A percentile compares a stretch with the other conserved stretches of the same genome.
phyloP scores from a whole-genome alignment of 345 rosid species.

The Syzygium aqueum region DNA sequence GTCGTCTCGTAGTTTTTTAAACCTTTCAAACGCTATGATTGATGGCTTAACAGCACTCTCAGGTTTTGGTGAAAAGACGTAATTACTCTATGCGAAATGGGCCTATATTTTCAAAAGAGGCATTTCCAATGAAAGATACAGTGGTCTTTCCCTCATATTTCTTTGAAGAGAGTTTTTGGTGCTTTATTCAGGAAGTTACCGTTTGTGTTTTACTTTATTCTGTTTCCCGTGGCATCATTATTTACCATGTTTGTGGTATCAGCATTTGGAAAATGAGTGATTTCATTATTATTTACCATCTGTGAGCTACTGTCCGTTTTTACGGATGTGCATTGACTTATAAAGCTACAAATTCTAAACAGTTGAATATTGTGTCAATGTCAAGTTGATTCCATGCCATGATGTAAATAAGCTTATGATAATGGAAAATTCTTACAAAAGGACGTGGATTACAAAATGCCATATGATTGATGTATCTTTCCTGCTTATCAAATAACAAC shows the following conservation, averaged over 20 bases:
- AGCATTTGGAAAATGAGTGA: neutral
- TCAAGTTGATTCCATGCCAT: neutral
- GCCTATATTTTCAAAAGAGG: neutral
- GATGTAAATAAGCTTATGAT: neutral
- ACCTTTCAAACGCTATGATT: neutral
- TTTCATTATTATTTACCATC: neutral
- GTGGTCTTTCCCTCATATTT: neutral
- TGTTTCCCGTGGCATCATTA: neutral
- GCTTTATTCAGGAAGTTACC: neutral
- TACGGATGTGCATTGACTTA: neutral
- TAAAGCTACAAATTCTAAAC: neutral
- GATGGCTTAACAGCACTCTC: neutral
- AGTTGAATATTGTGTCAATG: neutral
- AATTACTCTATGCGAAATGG: neutral
- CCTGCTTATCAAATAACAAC: conserved; percentile 1
- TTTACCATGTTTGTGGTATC: neutral
- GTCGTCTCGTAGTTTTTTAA: neutral
- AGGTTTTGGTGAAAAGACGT: neutral
- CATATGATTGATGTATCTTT: neutral
- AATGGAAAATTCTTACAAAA: neutral
- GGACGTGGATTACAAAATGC: neutral
- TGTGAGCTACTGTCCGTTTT: neutral
- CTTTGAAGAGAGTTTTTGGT: neutral
- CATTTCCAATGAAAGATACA: neutral
- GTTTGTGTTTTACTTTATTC: neutral